Base-by-base conservation (phyloP, 176 grass and related monocot species). In the Echinochloa phyllopogon region DNA sequence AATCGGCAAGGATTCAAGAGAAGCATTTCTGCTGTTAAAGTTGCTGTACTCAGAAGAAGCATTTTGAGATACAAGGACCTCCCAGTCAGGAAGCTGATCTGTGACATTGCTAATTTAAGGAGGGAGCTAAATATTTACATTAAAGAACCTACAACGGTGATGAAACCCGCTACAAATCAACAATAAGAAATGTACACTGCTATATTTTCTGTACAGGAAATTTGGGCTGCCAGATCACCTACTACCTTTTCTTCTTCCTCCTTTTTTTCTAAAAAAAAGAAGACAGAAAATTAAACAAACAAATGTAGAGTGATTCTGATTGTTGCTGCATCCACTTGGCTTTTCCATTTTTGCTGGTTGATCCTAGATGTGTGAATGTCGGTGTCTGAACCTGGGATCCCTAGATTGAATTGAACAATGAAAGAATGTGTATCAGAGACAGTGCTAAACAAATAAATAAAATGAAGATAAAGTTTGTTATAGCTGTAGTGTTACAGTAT, bases 141-240 rank as follows among this genome's bases (percentile, higher is more conserved):
- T 36, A 70, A 50, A 63, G 72, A 86, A 78, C 67, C 73, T 86
- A 87, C 67, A 48, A 44, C 51, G 23, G 21, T 58, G 41, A 68
- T 49, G 27, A 66, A 71, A 83, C 20, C 65, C 57, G 72, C 47
- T 53, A 44, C 23, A 45, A 52, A 82, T 86, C 65, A 66, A 57
- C 40, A 83, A 51, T n/a, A 63, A 64, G 87, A 62, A 57, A 66
- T 2, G 39, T 40, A 72, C 83, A 67, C 78, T 79, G 79, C 74
- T 89, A 79, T 92, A 72, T 49, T 83, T 51, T 86, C 77, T 90
- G 74, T 75, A 90, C 79, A 90, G 3, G 12, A 72, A 90, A 67
- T 79, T 76, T 39, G 8, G 84, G 67, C 29, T 79, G 74, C 16
- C 57, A 58, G 23, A 82, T 57, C 57, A 72, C 12, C 25, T 70